Percentiles rank a stretch among this genome's conserved stretches.
phyloP scores from a whole-genome alignment of 2,329 filamentous ascomycete genomes.

The Cladosporium sp. region DNA sequence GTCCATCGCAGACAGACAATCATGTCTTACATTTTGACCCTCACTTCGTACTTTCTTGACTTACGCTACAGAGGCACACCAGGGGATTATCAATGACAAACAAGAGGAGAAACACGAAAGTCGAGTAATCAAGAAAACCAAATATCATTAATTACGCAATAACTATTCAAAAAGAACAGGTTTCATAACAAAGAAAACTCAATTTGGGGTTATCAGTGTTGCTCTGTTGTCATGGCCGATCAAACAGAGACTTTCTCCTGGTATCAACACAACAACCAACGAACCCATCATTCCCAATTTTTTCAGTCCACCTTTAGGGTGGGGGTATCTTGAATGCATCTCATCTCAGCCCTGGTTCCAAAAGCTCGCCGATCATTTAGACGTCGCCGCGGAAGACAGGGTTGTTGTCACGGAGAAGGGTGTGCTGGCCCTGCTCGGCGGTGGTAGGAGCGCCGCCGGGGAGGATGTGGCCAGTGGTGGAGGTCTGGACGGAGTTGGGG shows the following conservation, averaged over 20 bases:
- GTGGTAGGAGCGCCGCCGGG: conserved; percentile 18
- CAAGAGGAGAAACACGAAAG: neutral
- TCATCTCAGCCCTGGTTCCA: neutral
- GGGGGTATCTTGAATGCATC: neutral
- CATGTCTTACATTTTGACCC: too few species aligned
- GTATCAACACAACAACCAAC: neutral
- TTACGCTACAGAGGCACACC: too few species aligned
- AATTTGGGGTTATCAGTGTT: neutral
- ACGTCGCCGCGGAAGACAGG: conserved; percentile 39
- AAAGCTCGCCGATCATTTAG: conserved; percentile 20
- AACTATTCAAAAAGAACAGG: neutral
- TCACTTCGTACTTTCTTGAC: too few species aligned
- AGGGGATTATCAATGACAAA: too few species aligned
- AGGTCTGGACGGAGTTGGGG: neutral
- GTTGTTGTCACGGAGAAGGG: conserved; percentile 40
- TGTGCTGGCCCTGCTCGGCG: conserved; percentile 27
- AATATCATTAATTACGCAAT: neutral
- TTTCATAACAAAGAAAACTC: neutral
- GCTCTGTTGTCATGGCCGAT: too few species aligned
- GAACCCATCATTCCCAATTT: neutral
- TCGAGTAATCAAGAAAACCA: neutral
- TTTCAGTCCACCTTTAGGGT: neutral
- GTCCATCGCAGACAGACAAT: too few species aligned
- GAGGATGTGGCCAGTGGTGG: conserved; percentile 6
- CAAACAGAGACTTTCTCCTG: neutral